A percentile compares a stretch with the other conserved stretches of the same genome.
Evolutionary conservation across 2,329 filamentous ascomycete species (phyloP).

Genomic region (Xylariaceae sp.): DNA sequence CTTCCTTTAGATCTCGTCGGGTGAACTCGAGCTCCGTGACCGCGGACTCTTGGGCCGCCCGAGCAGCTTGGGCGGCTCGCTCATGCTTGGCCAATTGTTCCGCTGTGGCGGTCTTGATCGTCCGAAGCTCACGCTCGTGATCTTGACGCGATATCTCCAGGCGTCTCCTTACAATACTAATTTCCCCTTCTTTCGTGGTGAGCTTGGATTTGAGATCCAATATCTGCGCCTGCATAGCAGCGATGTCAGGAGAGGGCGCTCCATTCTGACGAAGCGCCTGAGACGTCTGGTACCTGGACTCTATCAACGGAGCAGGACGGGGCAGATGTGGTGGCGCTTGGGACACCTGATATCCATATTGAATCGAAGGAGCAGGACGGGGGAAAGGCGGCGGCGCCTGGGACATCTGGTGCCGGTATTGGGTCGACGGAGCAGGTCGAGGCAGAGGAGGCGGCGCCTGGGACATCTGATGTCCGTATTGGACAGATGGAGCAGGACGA

Average conservation of each 20-base stretch:
- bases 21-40: conserved; percentile 68
- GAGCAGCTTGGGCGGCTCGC: conserved; percentile 58
- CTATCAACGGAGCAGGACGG: conserved; percentile 27
- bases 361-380: conserved; percentile 27
- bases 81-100: conserved; percentile 61
- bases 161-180: conserved; percentile 68
- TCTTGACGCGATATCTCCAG: conserved; percentile 56
- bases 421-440: conserved; percentile 27
- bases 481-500: conserved; percentile 27
- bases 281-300: conserved; percentile 34
- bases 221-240: conserved; percentile 48
- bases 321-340: conserved; percentile 34
- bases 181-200: conserved; percentile 62
- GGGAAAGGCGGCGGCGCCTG: conserved; percentile 27
- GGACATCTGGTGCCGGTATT: conserved; percentile 34
- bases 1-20: conserved; percentile 64
- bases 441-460: conserved; percentile 30
- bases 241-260: conserved; percentile 35
- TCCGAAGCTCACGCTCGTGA: conserved; percentile 57
- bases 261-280: conserved; percentile 27
- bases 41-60: conserved; percentile 58
- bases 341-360: conserved; percentile 37
- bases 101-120: conserved; percentile 56
- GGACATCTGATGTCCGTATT: conserved; percentile 34
- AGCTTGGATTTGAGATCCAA: conserved; percentile 51